These are phyloP conservation scores for Epichloe sp. DNA, from an alignment of 2,329 filamentous ascomycete species.

Conservation along the genomic window DNA sequence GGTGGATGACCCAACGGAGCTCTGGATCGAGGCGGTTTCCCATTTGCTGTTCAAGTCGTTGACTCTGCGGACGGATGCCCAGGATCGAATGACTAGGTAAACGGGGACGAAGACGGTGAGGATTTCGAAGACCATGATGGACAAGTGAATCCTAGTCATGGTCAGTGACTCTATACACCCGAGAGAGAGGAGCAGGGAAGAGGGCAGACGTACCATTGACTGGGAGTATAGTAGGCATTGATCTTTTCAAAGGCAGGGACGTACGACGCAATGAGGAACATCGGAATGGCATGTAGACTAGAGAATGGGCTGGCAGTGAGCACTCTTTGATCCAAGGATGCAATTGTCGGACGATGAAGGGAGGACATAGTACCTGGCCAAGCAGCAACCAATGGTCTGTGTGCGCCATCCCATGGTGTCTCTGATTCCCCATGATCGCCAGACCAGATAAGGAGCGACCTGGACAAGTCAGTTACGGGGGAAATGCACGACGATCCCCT, in stretches of 20 bases:
- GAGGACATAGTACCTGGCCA: constrained; percentile 25
- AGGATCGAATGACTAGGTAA: constrained; percentile 34
- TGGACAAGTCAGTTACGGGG: constrained; percentile 10
- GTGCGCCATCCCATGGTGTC: constrained; percentile 52
- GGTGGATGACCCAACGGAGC: neutral
- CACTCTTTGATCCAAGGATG: neutral
- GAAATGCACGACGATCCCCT: neutral
- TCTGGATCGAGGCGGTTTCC: constrained; percentile 6
- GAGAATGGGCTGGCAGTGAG: neutral
- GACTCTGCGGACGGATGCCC: constrained; percentile 19
- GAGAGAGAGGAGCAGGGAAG: constrained; percentile 20
- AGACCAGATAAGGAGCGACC: constrained; percentile 45
- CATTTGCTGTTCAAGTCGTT: constrained; percentile 7
- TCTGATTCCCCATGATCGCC: constrained; percentile 43
- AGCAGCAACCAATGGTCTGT: constrained; percentile 42
- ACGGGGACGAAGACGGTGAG: constrained; percentile 49
- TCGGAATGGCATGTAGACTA: constrained; percentile 48
- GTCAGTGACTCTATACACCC: neutral
- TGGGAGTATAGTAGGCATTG: constrained; percentile 41
- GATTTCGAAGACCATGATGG: constrained; percentile 47
- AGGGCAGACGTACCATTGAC: constrained; percentile 46
- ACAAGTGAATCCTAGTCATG: constrained; percentile 26
- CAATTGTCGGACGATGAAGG: neutral
- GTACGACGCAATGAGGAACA: constrained; percentile 49
- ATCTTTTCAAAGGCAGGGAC: constrained; percentile 34